Conservation (phyloP, 352 stramenopile genomes). For the Phytophthora melonis region DNA sequence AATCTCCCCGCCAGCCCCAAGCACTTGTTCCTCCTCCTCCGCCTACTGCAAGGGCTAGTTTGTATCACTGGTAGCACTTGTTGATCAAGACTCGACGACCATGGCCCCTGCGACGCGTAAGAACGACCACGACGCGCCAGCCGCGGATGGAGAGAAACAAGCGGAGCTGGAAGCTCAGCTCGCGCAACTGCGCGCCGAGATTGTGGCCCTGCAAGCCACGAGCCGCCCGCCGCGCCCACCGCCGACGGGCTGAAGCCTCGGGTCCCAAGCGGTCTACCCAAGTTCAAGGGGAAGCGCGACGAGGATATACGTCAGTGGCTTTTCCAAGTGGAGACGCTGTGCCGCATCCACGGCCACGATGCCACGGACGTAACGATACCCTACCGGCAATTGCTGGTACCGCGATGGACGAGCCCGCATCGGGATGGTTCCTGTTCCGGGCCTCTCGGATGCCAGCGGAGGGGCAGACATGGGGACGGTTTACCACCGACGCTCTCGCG, state of each 20-base stretch:
- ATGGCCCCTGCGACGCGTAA: conserved; percentile 16
- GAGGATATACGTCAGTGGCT: conserved; percentile 32
- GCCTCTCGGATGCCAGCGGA: conserved; percentile 11
- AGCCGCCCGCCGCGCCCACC: too few species aligned
- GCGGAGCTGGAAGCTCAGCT: conserved; percentile 13
- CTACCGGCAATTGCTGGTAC: conserved; percentile 15
- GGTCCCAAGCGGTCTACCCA: too few species aligned
- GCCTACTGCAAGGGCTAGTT: too few species aligned
- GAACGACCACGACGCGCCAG: background rate
- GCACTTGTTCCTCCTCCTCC: too few species aligned
- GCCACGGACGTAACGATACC: conserved; percentile 4
- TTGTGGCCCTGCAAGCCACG: too few species aligned
- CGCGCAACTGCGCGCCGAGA: too few species aligned
- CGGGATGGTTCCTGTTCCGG: conserved; percentile 30
- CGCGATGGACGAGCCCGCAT: conserved; percentile 25
- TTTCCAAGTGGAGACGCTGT: conserved; percentile 30
- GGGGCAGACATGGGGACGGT: conserved; percentile 15
- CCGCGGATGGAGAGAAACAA: conserved; percentile 2
- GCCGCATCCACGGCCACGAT: conserved; percentile 21
- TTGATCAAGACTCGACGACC: conserved; percentile 17
- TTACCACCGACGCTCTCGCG: background rate
- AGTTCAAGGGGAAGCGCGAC: too few species aligned
- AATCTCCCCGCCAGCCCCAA: too few species aligned
- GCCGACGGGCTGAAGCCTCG: too few species aligned
- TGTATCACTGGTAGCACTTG: conserved; percentile 27